A percentile compares a stretch with the other conserved stretches of the same genome.
Conservation (phyloP, 768 basidiomycete genomes). For the Solioccasus polychromus region DNA sequence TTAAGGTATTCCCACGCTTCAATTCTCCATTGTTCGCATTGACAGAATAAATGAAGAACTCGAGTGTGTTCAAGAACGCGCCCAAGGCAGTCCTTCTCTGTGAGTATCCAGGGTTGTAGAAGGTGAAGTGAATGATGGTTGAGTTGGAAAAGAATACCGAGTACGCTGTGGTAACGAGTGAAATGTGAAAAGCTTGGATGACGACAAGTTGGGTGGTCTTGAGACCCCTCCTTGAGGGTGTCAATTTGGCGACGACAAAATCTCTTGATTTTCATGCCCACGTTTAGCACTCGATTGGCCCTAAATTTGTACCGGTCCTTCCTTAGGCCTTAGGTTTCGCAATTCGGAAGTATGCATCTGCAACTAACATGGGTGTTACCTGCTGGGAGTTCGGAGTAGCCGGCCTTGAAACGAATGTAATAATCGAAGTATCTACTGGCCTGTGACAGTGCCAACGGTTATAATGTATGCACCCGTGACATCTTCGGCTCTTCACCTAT, state of each 20-base stretch:
- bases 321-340: too few relatives aligned
- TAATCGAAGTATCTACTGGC: too few relatives aligned
- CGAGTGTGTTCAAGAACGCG: neutral
- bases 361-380: too few relatives aligned
- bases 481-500: neutral
- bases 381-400: too few relatives aligned
- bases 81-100: neutral
- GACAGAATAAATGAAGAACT: constrained; percentile 3
- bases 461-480: too few relatives aligned
- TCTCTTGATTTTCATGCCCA: constrained; percentile 6
- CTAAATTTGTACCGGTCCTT: too few relatives aligned
- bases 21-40: constrained; percentile 18
- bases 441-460: too few relatives aligned
- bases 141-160: neutral
- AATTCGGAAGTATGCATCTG: too few relatives aligned
- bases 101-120: neutral
- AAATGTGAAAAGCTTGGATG: constrained; percentile 1
- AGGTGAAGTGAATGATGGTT: neutral
- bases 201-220: constrained; percentile 19
- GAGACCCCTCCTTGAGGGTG: constrained; percentile 26
- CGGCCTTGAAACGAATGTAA: too few relatives aligned
- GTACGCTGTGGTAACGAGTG: neutral
- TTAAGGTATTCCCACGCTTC: constrained; percentile 34
- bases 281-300: too few relatives aligned
- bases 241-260: constrained; percentile 10